Conservation (phyloP, 2,329 filamentous ascomycete genomes). For the Clathrospora elynae region DNA sequence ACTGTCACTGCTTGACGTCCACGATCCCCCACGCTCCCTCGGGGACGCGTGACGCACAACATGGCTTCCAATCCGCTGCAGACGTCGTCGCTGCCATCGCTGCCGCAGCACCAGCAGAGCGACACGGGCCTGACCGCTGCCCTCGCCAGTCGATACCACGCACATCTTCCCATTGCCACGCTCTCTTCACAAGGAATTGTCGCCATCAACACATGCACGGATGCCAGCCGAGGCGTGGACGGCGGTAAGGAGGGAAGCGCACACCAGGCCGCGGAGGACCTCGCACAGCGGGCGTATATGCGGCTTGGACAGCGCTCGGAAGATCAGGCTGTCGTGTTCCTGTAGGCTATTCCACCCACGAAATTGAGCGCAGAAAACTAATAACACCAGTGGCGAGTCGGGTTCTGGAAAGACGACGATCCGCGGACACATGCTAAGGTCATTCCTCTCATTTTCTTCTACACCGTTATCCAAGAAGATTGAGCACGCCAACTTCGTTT, state of each 20-base stretch:
- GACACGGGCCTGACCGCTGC: slow-evolving; percentile 81
- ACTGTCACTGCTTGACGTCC: slow-evolving; percentile 26
- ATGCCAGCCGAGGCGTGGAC: slow-evolving; percentile 85
- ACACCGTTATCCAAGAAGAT: slow-evolving; percentile 93
- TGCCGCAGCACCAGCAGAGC: slow-evolving; percentile 81
- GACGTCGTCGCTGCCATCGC: slow-evolving; percentile 82
- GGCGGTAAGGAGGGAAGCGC: slow-evolving; percentile 90
- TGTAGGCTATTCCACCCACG: slow-evolving; percentile 65
- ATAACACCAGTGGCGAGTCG: slow-evolving; percentile 76
- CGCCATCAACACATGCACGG: slow-evolving; percentile 91
- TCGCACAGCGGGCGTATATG: slow-evolving; percentile 84
- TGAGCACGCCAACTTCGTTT: slow-evolving; percentile 91
- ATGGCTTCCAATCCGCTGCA: slow-evolving; percentile 64
- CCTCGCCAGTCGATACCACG: slow-evolving; percentile 88
- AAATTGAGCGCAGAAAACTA: slow-evolving; percentile 2
- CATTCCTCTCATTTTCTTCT: slow-evolving; percentile 85
- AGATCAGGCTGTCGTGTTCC: slow-evolving; percentile 88
- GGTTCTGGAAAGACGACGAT: slow-evolving; percentile 96
- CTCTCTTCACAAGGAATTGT: slow-evolving; percentile 92
- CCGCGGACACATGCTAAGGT: slow-evolving; percentile 83
- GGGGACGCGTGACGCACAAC: slow-evolving; percentile 50
- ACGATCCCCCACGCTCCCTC: slow-evolving; percentile 44
- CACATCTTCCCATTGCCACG: slow-evolving; percentile 82
- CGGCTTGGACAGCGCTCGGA: slow-evolving; percentile 86
- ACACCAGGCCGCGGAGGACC: slow-evolving; percentile 88